Evolutionary conservation across 2,329 filamentous ascomycete species (phyloP), one percentile per base, ranked within the genome.

Genomic region (Lasiodiplodia gonubiensis): DNA sequence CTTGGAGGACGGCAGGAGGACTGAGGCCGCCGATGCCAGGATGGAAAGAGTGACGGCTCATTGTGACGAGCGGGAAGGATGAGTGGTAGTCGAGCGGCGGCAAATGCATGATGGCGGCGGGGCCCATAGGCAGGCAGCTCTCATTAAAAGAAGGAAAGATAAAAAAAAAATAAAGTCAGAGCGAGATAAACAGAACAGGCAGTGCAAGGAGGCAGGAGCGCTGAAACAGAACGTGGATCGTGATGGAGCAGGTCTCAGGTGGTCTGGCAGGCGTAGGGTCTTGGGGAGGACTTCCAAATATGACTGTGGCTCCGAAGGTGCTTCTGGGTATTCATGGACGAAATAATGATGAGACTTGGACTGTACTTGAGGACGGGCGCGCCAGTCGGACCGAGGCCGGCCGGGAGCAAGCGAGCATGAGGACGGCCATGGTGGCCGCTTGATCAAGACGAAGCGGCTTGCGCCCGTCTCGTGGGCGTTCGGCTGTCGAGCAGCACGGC

Each of bases 21-120:
- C 27, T 42, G 39, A 35, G 16, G 54, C 46, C 25, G 46, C 25
- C 42, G 33, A 33, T 18, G 5, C 33, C 42, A 5, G 30, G 25
- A 14, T 60, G 49, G 16, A 52, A 25, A 73, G 74, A 35, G 71
- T 72, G 42, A 49, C 53, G 73, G 70, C 75, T 76, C 77, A 79
- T 80, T 67, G 74, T 76, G 64, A 72, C 71, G 60, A 76, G 63
- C 11, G 75, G 73, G 68, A 75, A 75, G 60, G 75, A 66, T 4
- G 65, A 70, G 37, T 73, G 72, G 69, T 78, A 70, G 68, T 78
- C 74, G 51, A 78, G 72, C 27, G 65, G 65, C 37, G 78, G 75
- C 18, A 78, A 71, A 65, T 78, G 77, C 77, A 79, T 79, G 59
- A 30, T 30, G 59, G 49, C 59, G 23, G 42, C 30, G 16, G 59